phyloP scores from a whole-genome alignment of 768 basidiomycete genomes.

The Phlebiopsis flavidoalba region DNA sequence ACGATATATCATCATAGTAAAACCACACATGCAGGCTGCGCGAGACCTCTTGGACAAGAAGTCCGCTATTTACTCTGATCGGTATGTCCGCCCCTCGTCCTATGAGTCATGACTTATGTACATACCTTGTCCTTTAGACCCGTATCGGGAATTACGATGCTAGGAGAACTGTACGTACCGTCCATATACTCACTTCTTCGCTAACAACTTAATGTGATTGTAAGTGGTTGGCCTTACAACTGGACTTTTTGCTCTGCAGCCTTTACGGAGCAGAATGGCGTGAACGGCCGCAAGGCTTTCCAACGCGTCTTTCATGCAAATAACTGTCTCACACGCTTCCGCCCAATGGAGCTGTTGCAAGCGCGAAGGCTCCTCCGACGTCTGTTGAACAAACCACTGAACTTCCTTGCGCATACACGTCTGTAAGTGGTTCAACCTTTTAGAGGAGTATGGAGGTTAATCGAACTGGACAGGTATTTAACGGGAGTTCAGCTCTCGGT shows the following conservation, averaged over 20 bases:
- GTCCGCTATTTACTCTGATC: conserved; percentile 10
- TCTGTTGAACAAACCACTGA: neutral
- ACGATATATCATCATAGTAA: conserved; percentile 7
- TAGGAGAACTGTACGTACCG: conserved; percentile 6
- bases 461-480: conserved; percentile 23
- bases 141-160: neutral
- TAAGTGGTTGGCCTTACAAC: neutral
- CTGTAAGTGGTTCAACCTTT: neutral
- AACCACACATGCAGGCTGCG: conserved; percentile 3
- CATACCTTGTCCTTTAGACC: neutral
- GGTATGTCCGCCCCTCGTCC: neutral
- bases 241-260: neutral
- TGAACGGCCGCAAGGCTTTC: conserved; percentile 3
- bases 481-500: conserved; percentile 30
- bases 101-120: too few relatives aligned
- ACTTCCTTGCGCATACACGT: conserved; percentile 2
- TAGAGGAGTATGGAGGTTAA: neutral
- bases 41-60: conserved; percentile 11
- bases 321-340: neutral
- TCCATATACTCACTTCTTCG: too few relatives aligned
- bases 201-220: neutral
- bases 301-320: neutral
- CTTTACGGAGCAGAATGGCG: neutral
- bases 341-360: neutral
- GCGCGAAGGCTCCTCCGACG: neutral